Percentiles rank a stretch among this genome's conserved stretches.
phyloP scores from a whole-genome alignment of 2,329 filamentous ascomycete species.

The Neurospora sp. region DNA sequence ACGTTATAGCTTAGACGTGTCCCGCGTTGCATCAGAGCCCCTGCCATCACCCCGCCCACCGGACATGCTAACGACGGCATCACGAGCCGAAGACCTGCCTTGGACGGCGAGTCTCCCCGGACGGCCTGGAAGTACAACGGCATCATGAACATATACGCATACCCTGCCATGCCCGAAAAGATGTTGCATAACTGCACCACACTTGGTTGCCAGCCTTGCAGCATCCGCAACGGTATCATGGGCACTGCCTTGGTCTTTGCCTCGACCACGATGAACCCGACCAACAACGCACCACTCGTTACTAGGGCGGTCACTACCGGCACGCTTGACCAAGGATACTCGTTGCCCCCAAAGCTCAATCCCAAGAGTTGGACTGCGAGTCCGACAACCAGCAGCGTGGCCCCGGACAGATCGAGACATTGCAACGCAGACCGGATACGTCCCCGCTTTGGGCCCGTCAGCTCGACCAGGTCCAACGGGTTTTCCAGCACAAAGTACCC shows the following conservation, averaged over 20 bases:
- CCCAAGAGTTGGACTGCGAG: constrained; percentile 46
- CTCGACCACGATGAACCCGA: constrained; percentile 37
- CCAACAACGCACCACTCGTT: constrained; percentile 31
- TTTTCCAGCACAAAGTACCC: constrained; percentile 43
- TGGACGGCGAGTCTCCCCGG: constrained; percentile 50
- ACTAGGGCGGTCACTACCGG: constrained; percentile 35
- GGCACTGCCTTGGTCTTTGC: constrained; percentile 37
- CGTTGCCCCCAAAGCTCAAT: constrained; percentile 44
- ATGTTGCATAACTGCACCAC: constrained; percentile 49
- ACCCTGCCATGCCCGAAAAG: constrained; percentile 48
- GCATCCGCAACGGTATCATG: constrained; percentile 43
- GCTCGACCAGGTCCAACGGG: constrained; percentile 20
- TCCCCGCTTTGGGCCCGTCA: constrained; percentile 11
- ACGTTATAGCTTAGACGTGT: constrained; percentile 41
- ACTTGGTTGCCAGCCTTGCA: constrained; percentile 43
- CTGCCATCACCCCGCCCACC: constrained; percentile 43
- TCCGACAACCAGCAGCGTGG: constrained; percentile 45
- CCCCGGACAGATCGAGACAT: constrained; percentile 47
- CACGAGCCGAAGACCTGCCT: constrained; percentile 53
- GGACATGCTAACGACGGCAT: constrained; percentile 51
- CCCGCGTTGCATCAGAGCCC: constrained; percentile 47
- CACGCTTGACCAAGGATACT: constrained; percentile 39
- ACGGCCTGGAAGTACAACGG: constrained; percentile 62
- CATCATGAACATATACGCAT: constrained; percentile 60
- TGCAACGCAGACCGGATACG: constrained; percentile 34